Evolutionary conservation across 495 filamentous ascomycete genomes (phyloP), one percentile per base, ranked within the genome.

Genomic region (Aspergillus hancockii): DNA sequence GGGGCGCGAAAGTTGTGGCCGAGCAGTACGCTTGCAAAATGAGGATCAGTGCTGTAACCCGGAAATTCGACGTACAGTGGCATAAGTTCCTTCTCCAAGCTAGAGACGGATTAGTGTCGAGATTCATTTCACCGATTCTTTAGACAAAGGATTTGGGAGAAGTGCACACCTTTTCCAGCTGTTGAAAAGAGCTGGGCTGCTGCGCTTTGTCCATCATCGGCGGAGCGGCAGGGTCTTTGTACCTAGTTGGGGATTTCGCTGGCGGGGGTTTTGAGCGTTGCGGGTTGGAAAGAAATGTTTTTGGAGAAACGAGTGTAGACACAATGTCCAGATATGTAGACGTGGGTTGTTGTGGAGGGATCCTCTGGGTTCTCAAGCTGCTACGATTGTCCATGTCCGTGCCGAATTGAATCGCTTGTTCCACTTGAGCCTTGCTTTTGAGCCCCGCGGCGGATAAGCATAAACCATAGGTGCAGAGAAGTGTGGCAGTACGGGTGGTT

Each of bases 31-130:
- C 19, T 47, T 47, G 43, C 19, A 19, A 7, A 13, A 8, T 18
- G 23, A 12, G 16, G 12, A 23, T 47, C 40, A 43, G 21, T 23
- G 43, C 19, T 22, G 32, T 21, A 36, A 36, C 10, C 40, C 18
- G 43, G 30, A 32, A 38, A 45, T 13, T 57, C 56, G 62, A 84
- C 85, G 66, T 83, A 97, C 94, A 23, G 94, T 98, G 56, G 94
- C 94, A 87, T 98, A 98, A 45, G 94, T 98, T 55, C 94, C 94
- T 83, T 98, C 94, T 70, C 94, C 94, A 61, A 98, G 81, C 88
- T 89, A 64, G 58, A 59, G 14, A n/a, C 10, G 22, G 31, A 46
- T 41, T 19, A 41, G 40, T 49, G 22, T 54, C 43, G 12, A 3
- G n/a, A 7, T 23, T 23, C 43, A 8, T 14, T 45, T 18, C 41